Evolutionary conservation across 1,284 basidiomycete species (phyloP).

Genomic region (Hortiboletus rubellus): DNA sequence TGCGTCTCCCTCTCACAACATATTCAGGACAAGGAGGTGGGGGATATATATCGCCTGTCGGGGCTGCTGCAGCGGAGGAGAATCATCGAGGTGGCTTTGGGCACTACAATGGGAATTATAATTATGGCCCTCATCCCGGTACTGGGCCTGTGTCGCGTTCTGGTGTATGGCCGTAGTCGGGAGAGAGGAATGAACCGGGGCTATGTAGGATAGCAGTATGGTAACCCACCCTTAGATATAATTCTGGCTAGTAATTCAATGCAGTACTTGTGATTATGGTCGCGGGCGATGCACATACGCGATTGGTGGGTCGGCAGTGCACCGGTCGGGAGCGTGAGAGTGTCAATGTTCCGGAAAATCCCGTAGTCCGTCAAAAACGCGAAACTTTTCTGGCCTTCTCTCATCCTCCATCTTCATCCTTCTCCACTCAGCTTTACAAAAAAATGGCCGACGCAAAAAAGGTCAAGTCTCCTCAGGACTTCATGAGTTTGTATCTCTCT

Average conservation of each 20-base stretch:
- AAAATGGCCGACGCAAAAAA: slow-evolving; percentile 80
- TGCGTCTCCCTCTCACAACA: slow-evolving; percentile 27
- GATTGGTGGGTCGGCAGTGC: slow-evolving; percentile 12
- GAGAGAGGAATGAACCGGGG: slow-evolving; percentile 3
- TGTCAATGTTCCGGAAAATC: slow-evolving; percentile 39
- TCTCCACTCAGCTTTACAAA: slow-evolving; percentile 52
- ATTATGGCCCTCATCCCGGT: slow-evolving; percentile 22
- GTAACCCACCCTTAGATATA: slow-evolving; percentile 16
- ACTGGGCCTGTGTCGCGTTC: slow-evolving; percentile 26
- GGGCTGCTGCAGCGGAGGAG: slow-evolving; percentile 19
- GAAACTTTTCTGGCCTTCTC: slow-evolving; percentile 37
- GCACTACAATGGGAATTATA: slow-evolving; percentile 29
- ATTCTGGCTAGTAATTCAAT: slow-evolving; percentile 8
- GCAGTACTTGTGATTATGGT: background rate
- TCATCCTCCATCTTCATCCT: slow-evolving; percentile 43
- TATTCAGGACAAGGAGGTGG: slow-evolving; percentile 23
- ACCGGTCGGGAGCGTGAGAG: slow-evolving; percentile 42
- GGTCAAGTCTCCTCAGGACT: slow-evolving; percentile 79
- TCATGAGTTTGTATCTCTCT: slow-evolving; percentile 49
- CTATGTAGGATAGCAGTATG: slow-evolving; percentile 26
- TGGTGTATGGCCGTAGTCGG: slow-evolving; percentile 31
- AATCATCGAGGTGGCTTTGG: slow-evolving; percentile 25
- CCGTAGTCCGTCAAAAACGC: slow-evolving; percentile 40
- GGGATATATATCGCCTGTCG: slow-evolving; percentile 28
- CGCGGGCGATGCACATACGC: background rate